These are phyloP conservation scores for Penicillium polonicum DNA, from an alignment of 2,329 filamentous ascomycete species.

Conservation along the genomic window DNA sequence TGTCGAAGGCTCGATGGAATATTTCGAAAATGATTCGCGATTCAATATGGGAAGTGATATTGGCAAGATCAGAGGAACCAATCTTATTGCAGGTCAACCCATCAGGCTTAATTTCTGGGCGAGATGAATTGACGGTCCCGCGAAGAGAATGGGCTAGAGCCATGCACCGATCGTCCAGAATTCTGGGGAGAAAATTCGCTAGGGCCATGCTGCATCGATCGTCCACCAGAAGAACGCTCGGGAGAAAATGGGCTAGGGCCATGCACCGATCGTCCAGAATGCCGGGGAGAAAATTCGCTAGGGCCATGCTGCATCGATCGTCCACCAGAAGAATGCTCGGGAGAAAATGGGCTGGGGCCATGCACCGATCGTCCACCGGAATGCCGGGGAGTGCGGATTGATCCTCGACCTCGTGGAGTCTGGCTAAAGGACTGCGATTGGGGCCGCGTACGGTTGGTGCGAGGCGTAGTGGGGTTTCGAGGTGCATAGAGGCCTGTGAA, in stretches of 20 bases:
- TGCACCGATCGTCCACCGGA: not conserved
- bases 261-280: not conserved
- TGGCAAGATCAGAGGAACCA: too few relatives aligned
- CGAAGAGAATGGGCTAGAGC: not conserved
- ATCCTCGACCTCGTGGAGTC: not conserved
- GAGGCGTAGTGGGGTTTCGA: not conserved
- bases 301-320: not conserved
- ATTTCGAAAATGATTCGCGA: not conserved
- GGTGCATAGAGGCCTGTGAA: conserved; percentile 3
- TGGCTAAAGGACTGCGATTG: not conserved
- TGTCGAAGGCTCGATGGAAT: not conserved
- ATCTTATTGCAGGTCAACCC: not conserved
- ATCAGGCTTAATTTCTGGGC: not conserved
- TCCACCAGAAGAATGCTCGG: not conserved
- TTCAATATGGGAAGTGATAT: not conserved
- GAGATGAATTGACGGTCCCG: not conserved
- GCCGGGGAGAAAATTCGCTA: not conserved
- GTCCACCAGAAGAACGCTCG: not conserved
- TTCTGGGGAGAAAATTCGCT: not conserved
- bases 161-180: not conserved
- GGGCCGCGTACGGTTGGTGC: not conserved
- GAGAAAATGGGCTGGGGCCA: not conserved
- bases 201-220: not conserved
- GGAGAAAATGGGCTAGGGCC: not conserved
- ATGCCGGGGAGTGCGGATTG: not conserved